Evolutionary conservation across 345 rosid species (phyloP), one percentile per base, ranked within the genome.

Genomic region (Mercurialis annua): DNA sequence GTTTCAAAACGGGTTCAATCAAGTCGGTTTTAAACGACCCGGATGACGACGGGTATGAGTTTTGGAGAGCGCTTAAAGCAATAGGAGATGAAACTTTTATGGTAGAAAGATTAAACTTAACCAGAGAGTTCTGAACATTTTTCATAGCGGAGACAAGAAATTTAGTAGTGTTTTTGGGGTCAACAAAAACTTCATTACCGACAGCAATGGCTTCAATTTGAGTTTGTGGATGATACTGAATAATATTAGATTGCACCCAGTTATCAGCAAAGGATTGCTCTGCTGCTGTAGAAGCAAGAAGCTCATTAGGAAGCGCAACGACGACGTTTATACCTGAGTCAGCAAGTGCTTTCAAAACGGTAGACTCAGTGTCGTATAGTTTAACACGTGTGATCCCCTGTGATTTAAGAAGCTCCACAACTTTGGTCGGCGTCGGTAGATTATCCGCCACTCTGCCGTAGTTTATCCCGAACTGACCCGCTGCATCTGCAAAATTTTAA

Each of bases 181-280:
- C 97, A 49, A 75, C 97, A 63, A 94, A 91, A 1, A 91, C 95
- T 68, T 94, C 99, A 62, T 94, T 94, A 0, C 99, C 99, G 0
- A 94, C 89, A 1, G 96, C 92, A 57, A 94, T 81, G 42, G 95
- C 90, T 80, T 84, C 92, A 47, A 94, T 87, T 36, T 76, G 48
- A 8, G 74, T 71, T 7, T 48, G 14, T 0, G 95, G 98, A 38
- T 77, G 72, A 80, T 79, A 85, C 2, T 81, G 76, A 24, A 80
- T 66, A 26, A 94, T 73, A 76, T 82, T 91, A 51, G 83, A 59
- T 63, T 87, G 79, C 16, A 94, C 95, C 99, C 99, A 94, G 5
- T 38, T 63, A 78, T 94, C 99, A 11, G 96, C 65, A 76, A 81
- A 91, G 11, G 85, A 74, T 70, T 89, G 97, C 70, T 83, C 87